Conservation (phyloP, 2,329 filamentous ascomycete genomes). For the Penicillium italicum region DNA sequence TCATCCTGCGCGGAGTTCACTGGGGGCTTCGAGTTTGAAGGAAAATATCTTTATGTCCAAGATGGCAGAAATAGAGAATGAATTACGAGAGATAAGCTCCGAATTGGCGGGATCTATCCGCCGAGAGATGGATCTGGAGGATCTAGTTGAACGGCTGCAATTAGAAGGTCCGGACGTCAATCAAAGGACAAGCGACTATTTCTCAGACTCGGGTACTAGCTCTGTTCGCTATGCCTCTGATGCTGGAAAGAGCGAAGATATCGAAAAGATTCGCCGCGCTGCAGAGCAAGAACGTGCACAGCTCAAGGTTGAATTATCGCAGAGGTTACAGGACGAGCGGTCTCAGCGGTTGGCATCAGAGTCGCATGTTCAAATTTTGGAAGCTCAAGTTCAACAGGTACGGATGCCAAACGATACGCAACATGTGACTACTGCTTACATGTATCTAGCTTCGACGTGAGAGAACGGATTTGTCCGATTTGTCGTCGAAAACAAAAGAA, state of each 20-base stretch:
- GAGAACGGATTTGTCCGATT: slow-evolving; percentile 50
- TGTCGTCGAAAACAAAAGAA: slow-evolving; percentile 64
- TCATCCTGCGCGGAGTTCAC: slow-evolving; percentile 40
- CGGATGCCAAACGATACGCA: slow-evolving; percentile 20
- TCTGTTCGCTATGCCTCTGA: slow-evolving; percentile 72
- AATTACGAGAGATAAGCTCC: slow-evolving; percentile 85
- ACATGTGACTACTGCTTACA: neutral
- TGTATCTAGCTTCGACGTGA: slow-evolving; percentile 43
- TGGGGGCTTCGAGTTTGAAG: slow-evolving; percentile 45
- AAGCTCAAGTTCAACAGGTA: slow-evolving; percentile 69
- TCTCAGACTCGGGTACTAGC: slow-evolving; percentile 90
- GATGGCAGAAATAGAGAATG: slow-evolving; percentile 87
- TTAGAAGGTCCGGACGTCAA: slow-evolving; percentile 62
- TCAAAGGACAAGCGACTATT: slow-evolving; percentile 92
- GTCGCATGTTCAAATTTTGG: slow-evolving; percentile 75
- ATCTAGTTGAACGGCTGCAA: slow-evolving; percentile 84
- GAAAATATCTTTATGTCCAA: slow-evolving; percentile 51
- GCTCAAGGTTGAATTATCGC: slow-evolving; percentile 77
- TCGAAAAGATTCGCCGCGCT: slow-evolving; percentile 76
- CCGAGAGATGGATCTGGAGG: slow-evolving; percentile 93
- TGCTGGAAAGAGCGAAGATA: slow-evolving; percentile 59
- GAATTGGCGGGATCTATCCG: slow-evolving; percentile 91
- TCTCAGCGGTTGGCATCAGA: slow-evolving; percentile 71
- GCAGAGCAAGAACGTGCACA: slow-evolving; percentile 89
- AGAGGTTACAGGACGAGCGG: slow-evolving; percentile 84